Conservation (phyloP, 768 basidiomycete species). For the Nidularia pulvinata region DNA sequence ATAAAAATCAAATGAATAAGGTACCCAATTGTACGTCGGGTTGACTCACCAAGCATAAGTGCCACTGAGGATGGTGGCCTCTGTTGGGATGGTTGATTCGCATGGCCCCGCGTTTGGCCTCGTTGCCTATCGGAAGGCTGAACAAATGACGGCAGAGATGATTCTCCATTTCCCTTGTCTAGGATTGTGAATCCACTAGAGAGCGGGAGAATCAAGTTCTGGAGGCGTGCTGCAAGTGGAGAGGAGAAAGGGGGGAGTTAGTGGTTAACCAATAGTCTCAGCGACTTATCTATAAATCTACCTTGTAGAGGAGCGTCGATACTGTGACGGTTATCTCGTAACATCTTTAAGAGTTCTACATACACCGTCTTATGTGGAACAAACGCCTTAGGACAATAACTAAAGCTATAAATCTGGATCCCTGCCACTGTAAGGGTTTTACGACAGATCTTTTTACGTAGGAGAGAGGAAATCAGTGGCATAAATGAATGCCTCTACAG, state of each 20-base stretch:
- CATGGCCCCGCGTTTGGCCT: constrained; percentile 9
- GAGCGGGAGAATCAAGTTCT: constrained; percentile 23
- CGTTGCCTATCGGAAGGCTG: no score
- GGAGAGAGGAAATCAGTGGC: constrained; percentile 1
- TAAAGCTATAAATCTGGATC: constrained; percentile 43
- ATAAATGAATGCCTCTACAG: constrained; percentile 3
- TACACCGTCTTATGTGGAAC: constrained; percentile 45
- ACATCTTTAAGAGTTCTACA: constrained; percentile 42
- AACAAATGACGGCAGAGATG: no score
- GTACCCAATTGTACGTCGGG: background rate
- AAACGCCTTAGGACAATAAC: constrained; percentile 36
- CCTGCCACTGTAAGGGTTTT: constrained; percentile 41
- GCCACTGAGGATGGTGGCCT: background rate
- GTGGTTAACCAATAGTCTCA: constrained; percentile 2
- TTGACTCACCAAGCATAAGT: constrained; percentile 34
- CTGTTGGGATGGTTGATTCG: background rate
- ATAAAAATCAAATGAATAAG: constrained; percentile 1
- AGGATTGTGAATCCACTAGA: constrained; percentile 18
- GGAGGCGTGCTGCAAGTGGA: constrained; percentile 21
- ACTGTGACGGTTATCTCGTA: constrained; percentile 29
- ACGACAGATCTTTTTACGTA: constrained; percentile 37
- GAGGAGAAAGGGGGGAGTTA: background rate
- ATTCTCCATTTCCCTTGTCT: no score
- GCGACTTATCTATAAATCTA: constrained; percentile 12
- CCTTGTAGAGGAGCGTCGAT: constrained; percentile 29